Base-by-base conservation (phyloP, 2,329 filamentous ascomycete genomes). In the Alternaria brassicicola region DNA sequence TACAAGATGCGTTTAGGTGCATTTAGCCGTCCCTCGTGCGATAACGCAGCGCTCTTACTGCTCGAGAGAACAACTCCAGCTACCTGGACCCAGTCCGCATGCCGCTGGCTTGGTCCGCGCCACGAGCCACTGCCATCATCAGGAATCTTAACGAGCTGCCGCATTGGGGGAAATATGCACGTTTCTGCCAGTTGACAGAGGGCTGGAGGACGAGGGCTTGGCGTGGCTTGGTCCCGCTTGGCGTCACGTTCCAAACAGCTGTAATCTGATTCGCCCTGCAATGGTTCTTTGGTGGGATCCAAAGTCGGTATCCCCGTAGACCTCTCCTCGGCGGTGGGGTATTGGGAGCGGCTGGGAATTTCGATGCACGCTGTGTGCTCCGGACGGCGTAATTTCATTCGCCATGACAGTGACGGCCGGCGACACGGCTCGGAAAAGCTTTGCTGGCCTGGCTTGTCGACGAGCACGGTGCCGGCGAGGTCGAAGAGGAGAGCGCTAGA, bases 1-100 rank as follows among this genome's bases (percentile, higher is more conserved):
- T 52, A 48, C 55, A 52, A 55, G 21, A 36, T 41, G 51, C 46
- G 21, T 52, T 51, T 59, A 64, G 64, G 41, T 46, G 52, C 46
- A n/a, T 53, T 52, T 62, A 64, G 62, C 57, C 43, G 60, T 63
- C 66, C 43, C 70, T 57, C 71, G 72, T 76, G 72, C 66, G 50
- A 71, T 63, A 43, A 71, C 59, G 45, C 36, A 55, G 60, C 57
- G 58, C 63, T 74, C 62, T 73, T 63, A 76, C 63, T 76, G 72
- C 68, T 74, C 63, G 53, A 67, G 54, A 65, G 52, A 56, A 49
- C 23, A 48, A 49, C 55, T 60, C 64, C 65, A 64, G 53, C 54
- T 53, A 60, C 69, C 65, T 55, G 62, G 60, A 55, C 38, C 59
- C 54, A 61, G 62, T 52, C 62, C 51, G 35, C 41, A 57, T 61